phyloP scores from a whole-genome alignment of 2,329 filamentous ascomycete species.

The Didymellaceae sp. region DNA sequence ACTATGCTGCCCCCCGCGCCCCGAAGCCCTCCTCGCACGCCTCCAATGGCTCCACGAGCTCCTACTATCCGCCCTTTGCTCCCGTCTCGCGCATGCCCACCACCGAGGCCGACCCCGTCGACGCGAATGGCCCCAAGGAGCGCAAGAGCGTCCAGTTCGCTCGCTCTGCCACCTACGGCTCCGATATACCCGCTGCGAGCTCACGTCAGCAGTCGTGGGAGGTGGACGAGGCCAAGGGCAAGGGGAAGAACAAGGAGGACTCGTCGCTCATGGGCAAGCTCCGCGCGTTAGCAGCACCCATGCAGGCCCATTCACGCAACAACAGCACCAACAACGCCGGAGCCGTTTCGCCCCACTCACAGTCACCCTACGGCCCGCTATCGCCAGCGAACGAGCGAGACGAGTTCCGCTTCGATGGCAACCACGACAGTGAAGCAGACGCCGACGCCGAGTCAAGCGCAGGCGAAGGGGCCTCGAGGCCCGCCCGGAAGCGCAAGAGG shows the following conservation, averaged over 20 bases:
- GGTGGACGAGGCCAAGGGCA: conserved; percentile 66
- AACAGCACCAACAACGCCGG: conserved; percentile 54
- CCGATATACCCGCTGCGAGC: conserved; percentile 56
- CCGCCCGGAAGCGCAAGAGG: conserved; percentile 66
- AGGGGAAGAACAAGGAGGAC: conserved; percentile 62
- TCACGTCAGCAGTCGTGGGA: conserved; percentile 71
- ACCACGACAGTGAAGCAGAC: conserved; percentile 72
- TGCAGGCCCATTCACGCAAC: conserved; percentile 58
- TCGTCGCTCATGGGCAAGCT: conserved; percentile 79
- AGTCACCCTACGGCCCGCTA: conserved; percentile 48
- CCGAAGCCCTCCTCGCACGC: conserved; percentile 30
- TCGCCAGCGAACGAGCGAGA: conserved; percentile 59
- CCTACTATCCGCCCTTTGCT: conserved; percentile 40
- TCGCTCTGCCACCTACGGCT: conserved; percentile 49
- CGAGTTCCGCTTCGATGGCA: conserved; percentile 59
- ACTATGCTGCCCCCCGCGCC: conserved; percentile 21
- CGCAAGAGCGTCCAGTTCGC: conserved; percentile 80
- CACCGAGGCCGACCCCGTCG: conserved; percentile 39
- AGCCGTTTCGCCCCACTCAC: conserved; percentile 47
- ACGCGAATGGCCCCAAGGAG: conserved; percentile 43
- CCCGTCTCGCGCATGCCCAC: conserved; percentile 43
- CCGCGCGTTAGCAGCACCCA: conserved; percentile 71
- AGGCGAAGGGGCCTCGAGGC: conserved; percentile 64
- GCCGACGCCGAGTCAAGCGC: conserved; percentile 87
- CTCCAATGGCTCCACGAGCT: conserved; percentile 31